Base-by-base conservation (phyloP, 257 asterid genomes). In the Solanum etuberosum region DNA sequence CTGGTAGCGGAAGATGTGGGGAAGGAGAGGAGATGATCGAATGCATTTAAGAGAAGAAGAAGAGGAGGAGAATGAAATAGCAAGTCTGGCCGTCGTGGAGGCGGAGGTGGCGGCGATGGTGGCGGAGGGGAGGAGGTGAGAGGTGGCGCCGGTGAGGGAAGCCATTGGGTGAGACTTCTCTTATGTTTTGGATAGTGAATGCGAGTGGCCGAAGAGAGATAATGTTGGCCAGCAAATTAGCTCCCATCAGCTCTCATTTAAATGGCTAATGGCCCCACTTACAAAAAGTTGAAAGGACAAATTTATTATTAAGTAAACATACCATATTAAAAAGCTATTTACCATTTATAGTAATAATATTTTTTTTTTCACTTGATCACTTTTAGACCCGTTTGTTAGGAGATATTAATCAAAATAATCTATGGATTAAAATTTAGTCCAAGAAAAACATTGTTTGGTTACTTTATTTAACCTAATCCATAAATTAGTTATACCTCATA, bases 1-100 rank as follows among this genome's bases (percentile, higher is more conserved):
- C 96, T 92, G 95, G 21, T 91, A 90, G 40, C 90, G 93, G 87
- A 93, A 93, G 89, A 89, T 88, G 87, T 51, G 90, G 43, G 96
- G 90, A 90, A 92, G 80, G 84, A 88, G 91, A 37, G 92, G 93
- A 9, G 93, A 93, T 25, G 96, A 94, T 87, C 92, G 92, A 91
- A 95, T 91, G 89, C 92, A 88, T 78, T 88, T 89, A 86, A 90
- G 68, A 83, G 94, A 86, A 57, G 85, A 83, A 63, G 94, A 59
- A 85, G 70, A 59, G 68, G 71, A 63, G 68, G 29, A 67, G 21
- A 70, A 70, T 72, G 81, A 73, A 73, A 78, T 13, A 40, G 63
- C 31, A 78, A 78, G 25, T 27, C 84, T 78, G 18, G 63, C 6
- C 3, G 84, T 27, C 11, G 92, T 89, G 92, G 90, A 31, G 37